Evolutionary conservation across 148 eudicot genomes (phyloP).

Genomic region (Tetragonia tetragonoides): DNA sequence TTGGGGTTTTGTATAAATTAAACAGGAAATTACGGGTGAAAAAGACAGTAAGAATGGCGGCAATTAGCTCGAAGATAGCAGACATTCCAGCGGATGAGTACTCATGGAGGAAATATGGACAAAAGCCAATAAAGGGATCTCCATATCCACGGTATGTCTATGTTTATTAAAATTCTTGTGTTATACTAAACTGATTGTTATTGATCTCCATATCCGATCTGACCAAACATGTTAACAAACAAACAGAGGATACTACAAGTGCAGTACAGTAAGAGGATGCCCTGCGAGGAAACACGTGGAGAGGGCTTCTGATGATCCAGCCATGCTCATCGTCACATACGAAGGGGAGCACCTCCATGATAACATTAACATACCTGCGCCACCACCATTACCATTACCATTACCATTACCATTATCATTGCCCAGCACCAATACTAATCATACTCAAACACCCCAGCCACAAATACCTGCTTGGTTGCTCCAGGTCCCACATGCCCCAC

Average conservation of each 20-base stretch:
- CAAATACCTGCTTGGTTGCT: too few relatives aligned
- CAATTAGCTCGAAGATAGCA: conserved; percentile 48
- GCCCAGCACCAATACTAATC: too few relatives aligned
- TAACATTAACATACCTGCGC: too few relatives aligned
- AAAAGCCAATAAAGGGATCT: conserved; percentile 71
- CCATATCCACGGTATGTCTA: conserved; percentile 58
- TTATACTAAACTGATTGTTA: too few relatives aligned
- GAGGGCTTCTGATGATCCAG: conserved; percentile 58
- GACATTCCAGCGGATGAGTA: conserved; percentile 67
- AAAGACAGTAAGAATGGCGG: conserved; percentile 48
- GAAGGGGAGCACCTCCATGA: conserved; percentile 70
- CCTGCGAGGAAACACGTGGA: conserved; percentile 85
- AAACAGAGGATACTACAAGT: conserved; percentile 73
- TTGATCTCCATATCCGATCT: too few relatives aligned
- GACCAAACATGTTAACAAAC: too few relatives aligned
- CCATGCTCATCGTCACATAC: conserved; percentile 69
- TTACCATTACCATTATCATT: too few relatives aligned
- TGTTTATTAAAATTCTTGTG: not conserved
- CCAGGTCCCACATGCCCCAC: too few relatives aligned
- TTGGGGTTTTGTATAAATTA: not conserved
- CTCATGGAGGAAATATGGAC: conserved; percentile 80
- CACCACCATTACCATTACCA: too few relatives aligned
- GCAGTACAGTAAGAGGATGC: conserved; percentile 64
- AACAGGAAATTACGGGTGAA: conserved; percentile 53
- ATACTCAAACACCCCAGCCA: too few relatives aligned